phyloP scores from a whole-genome alignment of 2,329 filamentous ascomycete genomes.

The Colletotrichum spinosum region DNA sequence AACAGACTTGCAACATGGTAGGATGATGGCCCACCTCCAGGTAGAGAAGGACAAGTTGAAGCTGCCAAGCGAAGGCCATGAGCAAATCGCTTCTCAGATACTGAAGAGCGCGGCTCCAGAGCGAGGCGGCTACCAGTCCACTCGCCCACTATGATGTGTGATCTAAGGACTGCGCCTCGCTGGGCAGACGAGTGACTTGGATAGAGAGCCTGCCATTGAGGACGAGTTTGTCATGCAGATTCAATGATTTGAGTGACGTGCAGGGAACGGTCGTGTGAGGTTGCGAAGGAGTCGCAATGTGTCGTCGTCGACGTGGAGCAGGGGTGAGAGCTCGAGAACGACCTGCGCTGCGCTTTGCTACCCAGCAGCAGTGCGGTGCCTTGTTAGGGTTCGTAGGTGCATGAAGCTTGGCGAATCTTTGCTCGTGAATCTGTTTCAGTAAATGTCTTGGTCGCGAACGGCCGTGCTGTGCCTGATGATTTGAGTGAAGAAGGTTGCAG shows the following conservation, averaged over 20 bases:
- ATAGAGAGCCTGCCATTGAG: too few relatives aligned
- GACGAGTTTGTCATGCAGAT: neutral
- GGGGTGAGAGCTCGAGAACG: constrained; percentile 20
- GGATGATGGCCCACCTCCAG: neutral
- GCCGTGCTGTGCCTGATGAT: constrained; percentile 33
- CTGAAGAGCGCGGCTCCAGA: constrained; percentile 15
- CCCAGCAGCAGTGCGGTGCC: neutral
- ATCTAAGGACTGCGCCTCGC: constrained; percentile 20
- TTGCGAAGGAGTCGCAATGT: constrained; percentile 19
- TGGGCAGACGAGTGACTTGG: neutral
- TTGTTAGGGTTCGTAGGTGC: constrained; percentile 22
- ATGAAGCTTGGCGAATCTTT: constrained; percentile 37
- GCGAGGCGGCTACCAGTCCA: constrained; percentile 23
- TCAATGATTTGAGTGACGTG: constrained; percentile 23
- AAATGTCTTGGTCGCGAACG: constrained; percentile 25
- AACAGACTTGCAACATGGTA: too few relatives aligned
- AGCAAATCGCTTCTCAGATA: constrained; percentile 32
- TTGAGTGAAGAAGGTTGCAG: constrained; percentile 15
- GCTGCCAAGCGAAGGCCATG: constrained; percentile 26
- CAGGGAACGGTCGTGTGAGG: neutral
- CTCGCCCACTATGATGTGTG: neutral
- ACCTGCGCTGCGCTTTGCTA: neutral
- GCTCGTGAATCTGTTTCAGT: constrained; percentile 34
- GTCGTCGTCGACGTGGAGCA: neutral
- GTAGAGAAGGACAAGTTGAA: constrained; percentile 15